Evolutionary conservation across 129 eudicot genomes (phyloP), one percentile per base, ranked within the genome.

Genomic region (Gnaphalium uliginosum): DNA sequence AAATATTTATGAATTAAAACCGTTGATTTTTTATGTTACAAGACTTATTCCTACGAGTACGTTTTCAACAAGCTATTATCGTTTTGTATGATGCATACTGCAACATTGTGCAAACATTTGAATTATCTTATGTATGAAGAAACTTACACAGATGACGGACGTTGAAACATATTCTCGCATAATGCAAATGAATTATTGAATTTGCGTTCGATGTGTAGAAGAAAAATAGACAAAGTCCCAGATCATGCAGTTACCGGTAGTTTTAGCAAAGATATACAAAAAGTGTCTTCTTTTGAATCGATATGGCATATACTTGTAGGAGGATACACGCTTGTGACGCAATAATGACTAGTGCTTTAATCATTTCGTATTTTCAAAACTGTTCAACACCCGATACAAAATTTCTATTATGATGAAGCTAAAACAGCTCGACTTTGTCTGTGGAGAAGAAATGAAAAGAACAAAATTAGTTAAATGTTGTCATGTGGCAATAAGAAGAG

Each of bases 401-500:
- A 33, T 33, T 66, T 9, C 8, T 48, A 9, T 39, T 51, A 50
- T 54, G 21, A 33, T 7, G 26, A 19, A 71, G 10, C 58, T 66
- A 66, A 77, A 67, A 71, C 56, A 71, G 59, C 24, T 51, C 14
- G 73, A 54, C 68, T 72, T 63, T 64, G 68, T 72, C 35, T 22
- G 60, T 65, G 83, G 83, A 53, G 73, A 64, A 37, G 41, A 51
- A 27, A 53, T 46, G 33, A 6, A 72, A 72, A 79, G 32, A 51
- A 77, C 59, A 58, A 79, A 35, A 79, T 54, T 72, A 65, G 83
- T 72, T 69, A 68, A 68, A 21, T 73, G 62, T 53, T 76, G 41
- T 77, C 71, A 37, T 35, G 62, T 68, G 76, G 74, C 80, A 48
- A 60, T 68, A 75, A 73, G 70, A 79, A 71, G 76, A 77, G 62